Evolutionary conservation across 805 yeast species (phyloP).

Genomic region (Aciculoconidium aculeatum): DNA sequence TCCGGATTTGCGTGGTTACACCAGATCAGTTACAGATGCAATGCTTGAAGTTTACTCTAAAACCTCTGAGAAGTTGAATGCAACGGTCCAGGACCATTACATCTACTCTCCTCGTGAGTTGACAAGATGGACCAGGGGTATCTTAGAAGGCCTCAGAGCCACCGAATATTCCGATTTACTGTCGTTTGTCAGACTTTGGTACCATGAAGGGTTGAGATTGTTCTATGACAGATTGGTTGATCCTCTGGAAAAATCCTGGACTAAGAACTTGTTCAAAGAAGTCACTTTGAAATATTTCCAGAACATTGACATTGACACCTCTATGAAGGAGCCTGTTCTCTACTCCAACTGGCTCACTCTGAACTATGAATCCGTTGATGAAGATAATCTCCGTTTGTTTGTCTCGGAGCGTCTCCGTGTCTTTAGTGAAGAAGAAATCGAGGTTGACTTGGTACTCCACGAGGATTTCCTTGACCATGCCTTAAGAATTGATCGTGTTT

Average conservation of each 20-base stretch:
- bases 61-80: slow-evolving; percentile 38
- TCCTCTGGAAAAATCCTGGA: slow-evolving; percentile 43
- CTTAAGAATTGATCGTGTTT: slow-evolving; percentile 72
- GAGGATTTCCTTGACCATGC: slow-evolving; percentile 71
- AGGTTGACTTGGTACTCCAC: slow-evolving; percentile 53
- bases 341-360: slow-evolving; percentile 73
- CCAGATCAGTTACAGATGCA: slow-evolving; percentile 48
- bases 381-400: slow-evolving; percentile 45
- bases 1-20: slow-evolving; percentile 55
- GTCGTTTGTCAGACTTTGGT: slow-evolving; percentile 59
- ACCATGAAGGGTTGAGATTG: slow-evolving; percentile 73
- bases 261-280: slow-evolving; percentile 28
- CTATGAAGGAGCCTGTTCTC: slow-evolving; percentile 48
- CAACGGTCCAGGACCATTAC: slow-evolving; percentile 48
- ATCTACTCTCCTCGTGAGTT: slow-evolving; percentile 85
- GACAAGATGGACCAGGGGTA: slow-evolving; percentile 82
- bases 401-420: slow-evolving; percentile 57
- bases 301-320: slow-evolving; percentile 26
- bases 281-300: slow-evolving; percentile 42
- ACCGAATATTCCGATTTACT: slow-evolving; percentile 29
- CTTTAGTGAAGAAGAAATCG: slow-evolving; percentile 75
- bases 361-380: slow-evolving; percentile 51
- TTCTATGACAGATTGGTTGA: slow-evolving; percentile 67
- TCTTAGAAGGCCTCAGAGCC: slow-evolving; percentile 44
- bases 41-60: slow-evolving; percentile 58